Base-by-base conservation (phyloP, 805 yeast genomes). In the Candida succiphila region DNA sequence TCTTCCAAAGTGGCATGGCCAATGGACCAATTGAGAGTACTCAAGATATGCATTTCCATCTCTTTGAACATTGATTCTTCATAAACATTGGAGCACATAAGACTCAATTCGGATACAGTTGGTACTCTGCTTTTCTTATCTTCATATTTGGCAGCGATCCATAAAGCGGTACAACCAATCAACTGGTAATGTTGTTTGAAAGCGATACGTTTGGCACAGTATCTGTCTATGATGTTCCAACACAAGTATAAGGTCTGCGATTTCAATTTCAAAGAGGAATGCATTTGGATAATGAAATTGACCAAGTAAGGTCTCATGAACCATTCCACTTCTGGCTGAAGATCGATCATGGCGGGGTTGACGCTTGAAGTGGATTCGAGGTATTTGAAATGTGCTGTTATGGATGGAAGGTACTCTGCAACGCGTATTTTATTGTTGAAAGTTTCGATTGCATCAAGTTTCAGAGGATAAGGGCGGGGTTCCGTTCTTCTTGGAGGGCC, bases 71-170 rank as follows among this genome's bases (percentile, higher is more conserved):
- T 60, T 22, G 53, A 44, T 35, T 57, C 61, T 26, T 72, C 78
- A 44, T 72, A 73, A 14, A 75, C 76, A 44, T 65, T 67, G 30
- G 78, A 61, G 42, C 78, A 72, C 77, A 73, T 71, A 36, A 65
- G 52, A 9, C 69, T 56, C 40, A 73, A 54, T 44, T 73, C 79
- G 31, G 64, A 58, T 32, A 73, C 56, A 3, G 75, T 69, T 17
- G 79, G 79, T 4, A 73, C 75, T 35, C 78, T 56, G 31, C 65
- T 60, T 50, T 73, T 73, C 46, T 73, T 73, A 45, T 73, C 79
- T 48, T 73, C 79, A 48, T 72, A 73, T 47, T 89, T 89, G 18
- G 95, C 78, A 2, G 95, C 85, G 22, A 89, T 70, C 96, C 97
- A 89, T 24, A 89, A 61, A 39, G 95, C 85, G 4, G 95, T 85